These are phyloP conservation scores for Clavariopsis aquatica DNA, from an alignment of 495 filamentous ascomycete species.

Conservation along the genomic window DNA sequence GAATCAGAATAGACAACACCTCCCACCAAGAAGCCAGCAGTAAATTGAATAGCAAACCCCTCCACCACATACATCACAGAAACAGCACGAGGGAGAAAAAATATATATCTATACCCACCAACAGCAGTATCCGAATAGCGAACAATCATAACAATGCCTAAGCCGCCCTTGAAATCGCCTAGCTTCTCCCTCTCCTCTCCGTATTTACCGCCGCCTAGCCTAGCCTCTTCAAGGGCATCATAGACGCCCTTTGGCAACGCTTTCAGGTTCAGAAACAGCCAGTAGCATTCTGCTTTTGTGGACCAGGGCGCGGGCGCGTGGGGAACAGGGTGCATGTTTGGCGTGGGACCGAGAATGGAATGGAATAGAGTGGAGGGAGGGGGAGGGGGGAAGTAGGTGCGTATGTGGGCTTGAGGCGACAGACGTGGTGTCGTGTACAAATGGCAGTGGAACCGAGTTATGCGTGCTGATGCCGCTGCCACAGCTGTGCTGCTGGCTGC, in stretches of 20 bases:
- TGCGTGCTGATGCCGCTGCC: too few relatives aligned
- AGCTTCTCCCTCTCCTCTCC: constrained; percentile 5
- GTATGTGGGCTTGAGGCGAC: too few relatives aligned
- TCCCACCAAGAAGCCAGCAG: not conserved
- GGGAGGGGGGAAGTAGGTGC: too few relatives aligned
- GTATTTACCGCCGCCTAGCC: not conserved
- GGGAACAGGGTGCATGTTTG: constrained; percentile 13
- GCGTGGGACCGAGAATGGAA: not conserved
- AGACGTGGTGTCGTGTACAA: too few relatives aligned
- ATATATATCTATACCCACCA: too few relatives aligned
- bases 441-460: too few relatives aligned
- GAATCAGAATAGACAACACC: not conserved
- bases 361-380: too few relatives aligned
- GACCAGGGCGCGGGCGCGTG: constrained; percentile 31
- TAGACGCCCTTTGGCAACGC: constrained; percentile 34
- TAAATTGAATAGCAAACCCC: not conserved
- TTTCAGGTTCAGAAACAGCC: constrained; percentile 25
- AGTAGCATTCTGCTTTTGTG: constrained; percentile 32
- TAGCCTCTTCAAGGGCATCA: constrained; percentile 30
- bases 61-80: not conserved
- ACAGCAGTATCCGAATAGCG: constrained; percentile 54
- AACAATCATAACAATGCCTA: constrained; percentile 52
- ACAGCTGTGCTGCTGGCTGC: too few relatives aligned
- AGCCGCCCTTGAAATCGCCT: constrained; percentile 48
- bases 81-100: not conserved